These are phyloP conservation scores for Geosmithia putterillii DNA, from an alignment of 2,329 filamentous ascomycete genomes.

Conservation along the genomic window DNA sequence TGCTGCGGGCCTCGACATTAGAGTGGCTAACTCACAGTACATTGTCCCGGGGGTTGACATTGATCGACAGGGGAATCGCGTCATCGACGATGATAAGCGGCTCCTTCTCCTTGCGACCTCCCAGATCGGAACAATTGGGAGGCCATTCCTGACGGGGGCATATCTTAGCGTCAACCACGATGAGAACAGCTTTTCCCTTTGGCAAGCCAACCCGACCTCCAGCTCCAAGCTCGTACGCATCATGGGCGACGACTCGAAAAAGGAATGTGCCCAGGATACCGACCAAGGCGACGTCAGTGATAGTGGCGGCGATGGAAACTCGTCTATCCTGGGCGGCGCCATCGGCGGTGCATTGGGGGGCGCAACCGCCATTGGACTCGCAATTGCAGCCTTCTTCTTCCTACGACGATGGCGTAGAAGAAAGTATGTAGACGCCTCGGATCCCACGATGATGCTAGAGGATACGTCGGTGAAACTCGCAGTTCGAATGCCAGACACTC, in stretches of 20 bases:
- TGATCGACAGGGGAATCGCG: slow-evolving; percentile 11
- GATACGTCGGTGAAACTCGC: no score
- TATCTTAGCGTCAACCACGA: slow-evolving; percentile 23
- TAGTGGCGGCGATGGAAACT: no score
- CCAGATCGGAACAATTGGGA: slow-evolving; percentile 14
- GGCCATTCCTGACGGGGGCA: slow-evolving; percentile 19
- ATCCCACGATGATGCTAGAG: no score
- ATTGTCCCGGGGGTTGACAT: slow-evolving; percentile 14
- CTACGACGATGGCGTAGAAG: background rate
- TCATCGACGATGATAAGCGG: slow-evolving; percentile 4
- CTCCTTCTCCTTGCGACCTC: slow-evolving; percentile 13
- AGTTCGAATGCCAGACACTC: no score
- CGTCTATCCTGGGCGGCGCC: background rate
- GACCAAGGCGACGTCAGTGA: background rate
- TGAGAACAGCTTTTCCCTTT: slow-evolving; percentile 17
- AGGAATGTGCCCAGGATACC: background rate
- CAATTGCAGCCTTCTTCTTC: background rate
- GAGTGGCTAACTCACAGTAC: slow-evolving; percentile 16
- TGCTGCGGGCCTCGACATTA: slow-evolving; percentile 12
- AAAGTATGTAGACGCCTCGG: no score
- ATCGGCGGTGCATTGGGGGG: background rate
- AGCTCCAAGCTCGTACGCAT: slow-evolving; percentile 3
- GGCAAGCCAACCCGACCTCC: slow-evolving; percentile 16
- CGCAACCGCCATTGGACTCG: no score
- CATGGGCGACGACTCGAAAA: background rate